These are phyloP conservation scores for Zygosaccharomyces sapae DNA, from an alignment of 1,139 yeast genomes.

Conservation along the genomic window DNA sequence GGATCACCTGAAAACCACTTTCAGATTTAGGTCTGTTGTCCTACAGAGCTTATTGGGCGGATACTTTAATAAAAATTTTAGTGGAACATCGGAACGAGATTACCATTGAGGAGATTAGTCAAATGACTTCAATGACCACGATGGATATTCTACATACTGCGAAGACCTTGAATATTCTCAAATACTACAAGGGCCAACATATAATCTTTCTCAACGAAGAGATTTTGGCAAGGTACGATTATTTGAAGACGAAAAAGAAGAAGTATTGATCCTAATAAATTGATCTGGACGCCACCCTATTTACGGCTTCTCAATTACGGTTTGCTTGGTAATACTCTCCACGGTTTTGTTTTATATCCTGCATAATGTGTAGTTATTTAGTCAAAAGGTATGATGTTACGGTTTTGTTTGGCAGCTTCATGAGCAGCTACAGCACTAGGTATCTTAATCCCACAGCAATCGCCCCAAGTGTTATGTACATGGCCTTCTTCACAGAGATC, in stretches of 20 bases:
- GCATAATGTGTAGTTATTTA: constrained; percentile 30
- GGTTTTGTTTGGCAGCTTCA: constrained; percentile 44
- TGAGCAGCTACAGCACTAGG: constrained; percentile 95
- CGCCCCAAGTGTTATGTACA: constrained; percentile 75
- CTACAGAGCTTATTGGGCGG: constrained; percentile 96
- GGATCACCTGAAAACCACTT: constrained; percentile 97
- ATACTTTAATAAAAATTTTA: constrained; percentile 68
- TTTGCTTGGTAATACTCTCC: constrained; percentile 71
- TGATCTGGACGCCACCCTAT: constrained; percentile 96
- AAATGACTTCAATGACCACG: constrained; percentile 89
- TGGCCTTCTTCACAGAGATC: constrained; percentile 42
- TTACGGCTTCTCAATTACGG: constrained; percentile 91
- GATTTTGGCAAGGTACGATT: constrained; percentile 70
- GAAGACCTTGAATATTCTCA: constrained; percentile 81
- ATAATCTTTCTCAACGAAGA: constrained; percentile 87
- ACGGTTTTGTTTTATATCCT: not conserved
- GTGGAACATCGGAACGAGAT: constrained; percentile 68
- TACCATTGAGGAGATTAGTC: constrained; percentile 88
- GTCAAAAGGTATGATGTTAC: constrained; percentile 70
- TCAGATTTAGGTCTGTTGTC: constrained; percentile 91
- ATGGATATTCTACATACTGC: constrained; percentile 91
- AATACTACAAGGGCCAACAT: constrained; percentile 95
- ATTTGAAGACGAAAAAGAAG: constrained; percentile 69
- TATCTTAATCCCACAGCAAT: constrained; percentile 93
- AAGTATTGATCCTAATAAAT: constrained; percentile 63